Base-by-base conservation (phyloP, 192 early-diverging fungal species). In the Diversispora eburnea region DNA sequence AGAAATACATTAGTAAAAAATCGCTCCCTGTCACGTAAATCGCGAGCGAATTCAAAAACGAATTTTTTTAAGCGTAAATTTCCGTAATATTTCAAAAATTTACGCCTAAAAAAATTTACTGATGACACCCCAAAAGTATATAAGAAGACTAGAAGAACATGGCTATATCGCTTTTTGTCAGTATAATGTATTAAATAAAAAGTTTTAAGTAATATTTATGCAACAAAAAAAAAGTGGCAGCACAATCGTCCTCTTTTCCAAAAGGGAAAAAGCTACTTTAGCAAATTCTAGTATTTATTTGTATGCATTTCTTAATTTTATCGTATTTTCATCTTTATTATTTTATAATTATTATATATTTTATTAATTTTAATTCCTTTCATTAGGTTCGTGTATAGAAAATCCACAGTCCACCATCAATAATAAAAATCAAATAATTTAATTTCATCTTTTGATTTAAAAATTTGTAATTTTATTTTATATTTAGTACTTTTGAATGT, bases 91-190 rank as follows among this genome's bases (percentile, higher is more conserved):
- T n/a, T n/a, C n/a, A n/a, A n/a, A n/a, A n/a, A n/a, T n/a, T n/a
- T n/a, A n/a, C n/a, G n/a, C n/a, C n/a, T n/a, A n/a, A n/a, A n/a
- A n/a, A n/a, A n/a, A n/a, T n/a, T n/a, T n/a, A n/a, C n/a, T n/a
- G n/a, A n/a, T n/a, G n/a, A 69, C 52, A 22, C 64, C 77, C 6
- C 82, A 82, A 5, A 51, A 59, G 5, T 33, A 75, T 3, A 81
- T 89, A 4, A 77, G 83, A 67, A 74, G 93, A 52, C 83, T 86
- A 72, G 93, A 94, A 73, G 93, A 94, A 76, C 83, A 89, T 56
- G 93, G 93, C 45, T 92, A 91, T 72, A 93, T 93, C 76, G 85
- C 87, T 0, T 94, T 93, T 86, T 91, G 60, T 62, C 7, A 10
- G 60, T 43, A 41, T n/a, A 17, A 41, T 42, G 62, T 1, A 41